Evolutionary conservation across 192 early-diverging fungal species (phyloP).

Genomic region (Coemansia sp.): DNA sequence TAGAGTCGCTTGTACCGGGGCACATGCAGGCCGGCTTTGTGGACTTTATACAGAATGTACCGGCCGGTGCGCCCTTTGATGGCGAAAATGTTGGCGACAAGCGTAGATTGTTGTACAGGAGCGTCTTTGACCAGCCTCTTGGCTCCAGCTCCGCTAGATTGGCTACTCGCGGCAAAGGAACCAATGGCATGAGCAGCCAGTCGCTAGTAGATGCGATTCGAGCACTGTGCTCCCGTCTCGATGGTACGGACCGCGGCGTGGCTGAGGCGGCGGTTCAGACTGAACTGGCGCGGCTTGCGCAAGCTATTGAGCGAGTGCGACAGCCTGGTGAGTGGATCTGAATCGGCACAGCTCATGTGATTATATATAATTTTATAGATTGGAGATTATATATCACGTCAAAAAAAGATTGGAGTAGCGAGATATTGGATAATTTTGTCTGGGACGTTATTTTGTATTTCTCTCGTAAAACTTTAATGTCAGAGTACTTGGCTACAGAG

Average conservation of each 20-base stretch:
- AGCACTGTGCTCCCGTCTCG: neutral
- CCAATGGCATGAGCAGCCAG: neutral
- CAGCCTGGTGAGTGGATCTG: neutral
- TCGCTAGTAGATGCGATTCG: slow-evolving; percentile 2
- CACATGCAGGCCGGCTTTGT: slow-evolving; percentile 12
- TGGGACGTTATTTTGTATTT: neutral
- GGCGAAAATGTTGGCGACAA: neutral
- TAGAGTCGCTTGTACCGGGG: slow-evolving; percentile 18
- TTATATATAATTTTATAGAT: slow-evolving; percentile 1
- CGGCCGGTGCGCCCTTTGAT: slow-evolving; percentile 10
- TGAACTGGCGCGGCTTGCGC: slow-evolving; percentile 17
- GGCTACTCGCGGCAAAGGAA: neutral
- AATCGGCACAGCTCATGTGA: neutral
- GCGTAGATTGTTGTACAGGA: neutral
- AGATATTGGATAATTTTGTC: neutral
- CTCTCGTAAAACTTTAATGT: slow-evolving; percentile 19
- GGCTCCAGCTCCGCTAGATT: neutral
- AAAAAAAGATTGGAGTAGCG: neutral
- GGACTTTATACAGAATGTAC: slow-evolving; percentile 19
- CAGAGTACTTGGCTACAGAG: slow-evolving; percentile 20
- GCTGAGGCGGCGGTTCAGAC: neutral
- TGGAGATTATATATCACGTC: neutral
- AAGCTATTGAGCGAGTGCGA: slow-evolving; percentile 10
- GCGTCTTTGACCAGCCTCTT: neutral
- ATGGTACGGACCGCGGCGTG: neutral